Percentiles rank a stretch among this genome's conserved stretches.
These are phyloP conservation scores for Ceratocystiopsis minuta DNA, from an alignment of 2,329 filamentous ascomycete genomes.

Conservation along the genomic window DNA sequence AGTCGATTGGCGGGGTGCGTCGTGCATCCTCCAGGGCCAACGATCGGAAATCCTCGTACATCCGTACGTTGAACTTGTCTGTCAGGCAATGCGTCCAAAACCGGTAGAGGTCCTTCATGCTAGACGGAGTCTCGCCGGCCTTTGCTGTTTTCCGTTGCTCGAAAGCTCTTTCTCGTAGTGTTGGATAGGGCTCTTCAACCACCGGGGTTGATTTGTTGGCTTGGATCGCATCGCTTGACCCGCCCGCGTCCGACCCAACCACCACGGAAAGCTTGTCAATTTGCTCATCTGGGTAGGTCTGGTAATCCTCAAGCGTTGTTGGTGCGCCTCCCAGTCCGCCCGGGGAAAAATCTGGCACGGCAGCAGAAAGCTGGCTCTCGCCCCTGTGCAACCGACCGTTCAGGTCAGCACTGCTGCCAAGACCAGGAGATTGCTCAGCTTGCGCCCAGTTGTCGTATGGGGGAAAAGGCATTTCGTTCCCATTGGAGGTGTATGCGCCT, in stretches of 20 bases:
- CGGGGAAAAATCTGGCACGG: constrained; percentile 44
- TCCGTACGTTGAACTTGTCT: constrained; percentile 53
- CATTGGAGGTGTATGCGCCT: constrained; percentile 12
- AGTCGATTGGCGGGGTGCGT: constrained; percentile 24
- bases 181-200: constrained; percentile 11
- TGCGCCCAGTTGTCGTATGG: constrained; percentile 9
- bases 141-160: constrained; percentile 18
- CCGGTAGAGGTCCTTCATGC: constrained; percentile 51
- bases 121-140: constrained; percentile 24
- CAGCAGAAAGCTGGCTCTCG: constrained; percentile 40
- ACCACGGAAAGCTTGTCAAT: constrained; percentile 15
- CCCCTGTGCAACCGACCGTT: constrained; percentile 23
- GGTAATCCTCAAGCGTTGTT: constrained; percentile 15
- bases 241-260: constrained; percentile 6
- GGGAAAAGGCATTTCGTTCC: constrained; percentile 13
- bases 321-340: constrained; percentile 8
- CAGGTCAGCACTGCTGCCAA: constrained; percentile 14
- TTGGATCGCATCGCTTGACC: not conserved
- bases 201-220: too few species aligned
- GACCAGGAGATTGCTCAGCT: not conserved
- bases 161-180: constrained; percentile 23
- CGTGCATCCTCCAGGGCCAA: constrained; percentile 46
- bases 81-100: constrained; percentile 61
- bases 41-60: constrained; percentile 59
- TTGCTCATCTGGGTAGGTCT: constrained; percentile 15